phyloP scores from a whole-genome alignment of 768 basidiomycete genomes.

The Trichaptum fuscoviolaceum region DNA sequence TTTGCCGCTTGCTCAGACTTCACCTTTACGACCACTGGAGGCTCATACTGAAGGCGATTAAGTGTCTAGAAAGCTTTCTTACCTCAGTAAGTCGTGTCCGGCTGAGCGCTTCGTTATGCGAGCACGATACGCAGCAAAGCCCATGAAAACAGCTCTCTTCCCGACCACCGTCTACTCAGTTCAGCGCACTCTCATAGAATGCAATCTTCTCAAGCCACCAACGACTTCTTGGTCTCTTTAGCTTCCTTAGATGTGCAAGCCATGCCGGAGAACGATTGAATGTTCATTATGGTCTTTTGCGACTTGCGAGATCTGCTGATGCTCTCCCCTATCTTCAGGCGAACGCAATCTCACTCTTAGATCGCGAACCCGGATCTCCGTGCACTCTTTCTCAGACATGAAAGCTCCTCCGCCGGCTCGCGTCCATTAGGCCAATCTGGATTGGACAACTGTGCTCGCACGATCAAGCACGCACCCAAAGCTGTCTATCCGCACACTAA shows the following conservation, averaged over 20 bases:
- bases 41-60: neutral
- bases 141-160: neutral
- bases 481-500: neutral
- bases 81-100: too few species aligned
- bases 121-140: neutral
- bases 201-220: neutral
- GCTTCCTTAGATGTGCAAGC: too few species aligned
- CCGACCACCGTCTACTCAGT: neutral
- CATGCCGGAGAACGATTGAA: neutral
- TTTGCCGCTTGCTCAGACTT: neutral
- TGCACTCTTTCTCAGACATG: neutral
- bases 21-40: neutral
- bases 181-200: neutral
- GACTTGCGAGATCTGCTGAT: neutral
- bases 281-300: neutral
- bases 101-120: neutral
- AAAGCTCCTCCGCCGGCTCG: neutral
- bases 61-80: neutral
- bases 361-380: too few species aligned
- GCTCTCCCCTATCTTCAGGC: neutral
- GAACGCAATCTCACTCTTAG: neutral
- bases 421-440: neutral
- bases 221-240: too few species aligned
- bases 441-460: neutral
- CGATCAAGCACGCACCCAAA: neutral